phyloP scores from a whole-genome alignment of 208 protist genomes.

The Leishmania guyanensis region DNA sequence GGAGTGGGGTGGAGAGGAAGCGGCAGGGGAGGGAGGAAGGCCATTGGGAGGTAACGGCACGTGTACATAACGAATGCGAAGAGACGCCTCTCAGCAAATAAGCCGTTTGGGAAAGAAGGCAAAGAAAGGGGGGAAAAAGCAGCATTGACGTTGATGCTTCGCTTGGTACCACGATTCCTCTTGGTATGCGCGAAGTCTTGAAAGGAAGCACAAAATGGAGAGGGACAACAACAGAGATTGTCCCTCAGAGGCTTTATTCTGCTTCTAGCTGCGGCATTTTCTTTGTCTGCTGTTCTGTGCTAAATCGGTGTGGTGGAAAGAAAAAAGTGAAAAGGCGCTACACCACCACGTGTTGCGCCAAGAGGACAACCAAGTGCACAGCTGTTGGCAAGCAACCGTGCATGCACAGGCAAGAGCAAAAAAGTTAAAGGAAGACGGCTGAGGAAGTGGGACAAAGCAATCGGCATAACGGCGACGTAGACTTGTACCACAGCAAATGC shows the following conservation, averaged over 20 bases:
- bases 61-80: not conserved
- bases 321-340: not conserved
- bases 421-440: not conserved
- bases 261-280: not conserved
- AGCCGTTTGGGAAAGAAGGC: not conserved
- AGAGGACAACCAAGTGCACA: not conserved
- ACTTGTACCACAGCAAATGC: not conserved
- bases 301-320: not conserved
- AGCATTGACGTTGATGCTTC: not conserved
- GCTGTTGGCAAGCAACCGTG: not conserved
- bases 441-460: not conserved
- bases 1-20: not conserved
- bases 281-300: not conserved
- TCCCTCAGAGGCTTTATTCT: not conserved
- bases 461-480: not conserved
- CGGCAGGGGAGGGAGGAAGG: not conserved
- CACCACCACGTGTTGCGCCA: not conserved
- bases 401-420: not conserved
- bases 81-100: not conserved
- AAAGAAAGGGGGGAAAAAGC: not conserved
- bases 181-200: not conserved
- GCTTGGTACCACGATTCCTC: not conserved
- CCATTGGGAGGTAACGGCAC: not conserved
- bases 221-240: not conserved
- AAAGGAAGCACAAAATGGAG: not conserved